Base-by-base conservation (phyloP, 1,139 yeast genomes). In the Suhomyces panamericanus region DNA sequence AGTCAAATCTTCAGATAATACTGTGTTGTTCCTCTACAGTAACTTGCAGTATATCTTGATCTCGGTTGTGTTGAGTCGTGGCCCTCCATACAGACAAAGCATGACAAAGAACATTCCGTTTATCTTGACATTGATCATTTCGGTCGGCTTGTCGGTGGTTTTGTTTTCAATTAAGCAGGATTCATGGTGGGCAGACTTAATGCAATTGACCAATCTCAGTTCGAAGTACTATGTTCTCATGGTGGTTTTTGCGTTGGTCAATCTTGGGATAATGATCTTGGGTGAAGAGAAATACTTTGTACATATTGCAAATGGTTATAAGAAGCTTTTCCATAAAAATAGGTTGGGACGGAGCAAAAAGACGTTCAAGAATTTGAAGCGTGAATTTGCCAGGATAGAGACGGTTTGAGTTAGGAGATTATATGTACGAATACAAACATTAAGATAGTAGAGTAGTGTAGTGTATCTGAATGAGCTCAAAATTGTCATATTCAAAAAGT, bases 71-170 rank as follows among this genome's bases (percentile, higher is more conserved):
- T 70, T 93, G 49, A 87, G 96, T 27, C 87, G 82, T 26, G 99
- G 99, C 0, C 95, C 95, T 11, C 99, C 99, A n/a, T 95, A 89
- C 63, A 77, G 99, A 48, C 85, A 87, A 58, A 84, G 95, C 1
- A 78, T 87, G 57, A 63, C 69, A 32, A 74, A 80, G 51, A 93
- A 93, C 62, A 44, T 55, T 9, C 95, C 96, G 8, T 91, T 89
- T 58, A 70, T 93, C 45, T 41, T 73, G 2, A 88, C 91, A 41
- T 73, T 88, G 42, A 54, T 71, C 0, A 52, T 68, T 0, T 77
- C 95, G 0, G 52, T 77, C 0, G 38, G 70, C 1, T 52, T 81
- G 8, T 83, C 91, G 14, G 46, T 71, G 0, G 42, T 62, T 7
- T 62, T 86, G 52, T 83, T 85, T 75, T 49, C 57, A 16, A 62